phyloP scores from a whole-genome alignment of 306 rosid species.

The Cicer yamashitae region DNA sequence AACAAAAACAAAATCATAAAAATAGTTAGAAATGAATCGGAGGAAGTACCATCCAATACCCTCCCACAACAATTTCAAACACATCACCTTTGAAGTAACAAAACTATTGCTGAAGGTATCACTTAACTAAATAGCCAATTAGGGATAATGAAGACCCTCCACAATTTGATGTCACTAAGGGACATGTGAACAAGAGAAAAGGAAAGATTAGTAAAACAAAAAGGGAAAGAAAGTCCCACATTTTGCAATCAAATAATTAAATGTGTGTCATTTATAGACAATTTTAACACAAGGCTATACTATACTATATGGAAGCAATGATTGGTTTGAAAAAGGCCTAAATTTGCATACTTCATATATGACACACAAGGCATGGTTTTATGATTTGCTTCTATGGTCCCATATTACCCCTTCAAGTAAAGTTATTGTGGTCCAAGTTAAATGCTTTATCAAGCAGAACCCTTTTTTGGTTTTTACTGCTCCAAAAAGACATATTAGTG shows the following conservation, averaged over 20 bases:
- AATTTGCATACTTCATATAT: constrained; percentile 8
- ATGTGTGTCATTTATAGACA: constrained; percentile 33
- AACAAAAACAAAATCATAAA: no score
- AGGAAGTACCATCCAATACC: neutral
- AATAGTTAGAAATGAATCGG: neutral
- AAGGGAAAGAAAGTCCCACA: constrained; percentile 36
- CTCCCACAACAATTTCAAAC: neutral
- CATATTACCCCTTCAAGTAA: constrained; percentile 27
- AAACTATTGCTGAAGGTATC: constrained; percentile 19
- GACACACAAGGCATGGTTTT: constrained; percentile 24
- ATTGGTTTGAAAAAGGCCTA: constrained; percentile 43
- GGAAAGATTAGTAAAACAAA: constrained; percentile 1
- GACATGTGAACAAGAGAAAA: constrained; percentile 33
- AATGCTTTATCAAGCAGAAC: constrained; percentile 28
- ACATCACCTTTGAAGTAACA: neutral
- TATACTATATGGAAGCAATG: constrained; percentile 40
- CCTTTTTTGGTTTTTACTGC: constrained; percentile 11
- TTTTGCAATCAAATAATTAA: constrained; percentile 28
- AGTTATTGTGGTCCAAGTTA: constrained; percentile 32
- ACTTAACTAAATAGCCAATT: constrained; percentile 19
- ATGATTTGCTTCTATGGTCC: constrained; percentile 39
- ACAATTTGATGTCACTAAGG: constrained; percentile 16
- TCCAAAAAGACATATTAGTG: constrained; percentile 15
- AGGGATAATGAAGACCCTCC: constrained; percentile 27
- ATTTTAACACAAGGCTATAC: constrained; percentile 25